Conservation (phyloP, 805 yeast genomes). For the Kodamaea fukazawae region DNA sequence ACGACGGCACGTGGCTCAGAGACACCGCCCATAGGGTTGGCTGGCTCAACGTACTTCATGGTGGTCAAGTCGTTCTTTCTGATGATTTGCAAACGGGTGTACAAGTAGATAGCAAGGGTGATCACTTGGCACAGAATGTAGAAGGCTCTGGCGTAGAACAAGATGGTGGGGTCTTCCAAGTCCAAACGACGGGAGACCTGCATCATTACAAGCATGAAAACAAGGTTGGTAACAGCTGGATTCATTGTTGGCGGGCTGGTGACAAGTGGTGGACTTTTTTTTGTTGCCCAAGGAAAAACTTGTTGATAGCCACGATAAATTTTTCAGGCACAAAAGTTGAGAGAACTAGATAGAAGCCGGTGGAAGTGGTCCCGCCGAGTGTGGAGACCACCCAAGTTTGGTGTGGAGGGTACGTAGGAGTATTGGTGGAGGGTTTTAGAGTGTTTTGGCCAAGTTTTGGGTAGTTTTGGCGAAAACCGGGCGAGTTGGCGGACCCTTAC, state of each 20-base stretch:
- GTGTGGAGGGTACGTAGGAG: too few relatives aligned
- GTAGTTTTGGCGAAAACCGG: too few relatives aligned
- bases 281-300: too few relatives aligned
- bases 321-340: too few relatives aligned
- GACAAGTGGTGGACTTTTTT: background rate
- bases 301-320: too few relatives aligned
- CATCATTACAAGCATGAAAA: conserved; percentile 94
- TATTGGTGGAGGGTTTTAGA: too few relatives aligned
- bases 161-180: conserved; percentile 75
- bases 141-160: conserved; percentile 71
- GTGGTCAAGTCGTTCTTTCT: conserved; percentile 88
- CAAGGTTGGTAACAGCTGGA: conserved; percentile 83
- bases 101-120: conserved; percentile 64
- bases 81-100: conserved; percentile 57
- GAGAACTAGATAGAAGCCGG: too few relatives aligned
- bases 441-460: too few relatives aligned
- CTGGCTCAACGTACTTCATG: conserved; percentile 84
- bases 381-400: too few relatives aligned
- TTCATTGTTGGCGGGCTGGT: conserved; percentile 49
- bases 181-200: conserved; percentile 87
- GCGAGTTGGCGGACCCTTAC: too few relatives aligned
- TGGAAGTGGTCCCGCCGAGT: too few relatives aligned
- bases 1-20: conserved; percentile 72
- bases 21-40: conserved; percentile 75
- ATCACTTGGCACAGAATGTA: conserved; percentile 65